These are phyloP conservation scores for Beta vulgaris DNA, from an alignment of 148 eudicot genomes.

Conservation along the genomic window DNA sequence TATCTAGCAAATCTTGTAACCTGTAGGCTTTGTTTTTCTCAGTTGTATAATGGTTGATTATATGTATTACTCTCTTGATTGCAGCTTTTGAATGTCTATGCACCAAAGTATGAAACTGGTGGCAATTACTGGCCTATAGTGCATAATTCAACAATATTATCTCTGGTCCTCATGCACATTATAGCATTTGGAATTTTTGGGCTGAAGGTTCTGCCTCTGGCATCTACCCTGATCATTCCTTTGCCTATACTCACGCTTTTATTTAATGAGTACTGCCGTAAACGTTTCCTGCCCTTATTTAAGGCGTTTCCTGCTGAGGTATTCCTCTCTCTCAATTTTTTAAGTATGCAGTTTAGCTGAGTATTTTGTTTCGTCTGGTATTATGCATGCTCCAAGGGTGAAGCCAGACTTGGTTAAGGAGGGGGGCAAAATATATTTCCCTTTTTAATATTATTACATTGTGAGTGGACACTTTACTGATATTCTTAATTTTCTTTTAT, in stretches of 20 bases:
- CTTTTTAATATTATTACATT: too few relatives aligned
- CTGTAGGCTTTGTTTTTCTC: not conserved
- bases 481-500: too few relatives aligned
- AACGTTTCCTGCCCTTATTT: constrained; percentile 73
- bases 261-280: constrained; percentile 77
- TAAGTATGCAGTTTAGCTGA: not conserved
- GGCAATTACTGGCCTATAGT: constrained; percentile 89
- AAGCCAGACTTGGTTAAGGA: too few relatives aligned
- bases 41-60: not conserved
- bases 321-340: constrained; percentile 11
- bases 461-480: too few relatives aligned
- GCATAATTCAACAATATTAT: constrained; percentile 67
- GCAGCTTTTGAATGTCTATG: constrained; percentile 86
- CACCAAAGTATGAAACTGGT: constrained; percentile 68
- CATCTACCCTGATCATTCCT: constrained; percentile 62
- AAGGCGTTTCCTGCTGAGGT: constrained; percentile 82
- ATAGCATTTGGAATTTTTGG: constrained; percentile 84
- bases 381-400: not conserved
- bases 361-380: not conserved
- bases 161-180: constrained; percentile 78
- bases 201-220: constrained; percentile 70
- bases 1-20: not conserved
- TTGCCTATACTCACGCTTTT: constrained; percentile 79
- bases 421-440: too few relatives aligned
- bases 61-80: constrained; percentile 11